Percentiles rank a stretch among this genome's conserved stretches.
Conservation (phyloP, 352 stramenopile species). For the Vaucheria bursata region DNA sequence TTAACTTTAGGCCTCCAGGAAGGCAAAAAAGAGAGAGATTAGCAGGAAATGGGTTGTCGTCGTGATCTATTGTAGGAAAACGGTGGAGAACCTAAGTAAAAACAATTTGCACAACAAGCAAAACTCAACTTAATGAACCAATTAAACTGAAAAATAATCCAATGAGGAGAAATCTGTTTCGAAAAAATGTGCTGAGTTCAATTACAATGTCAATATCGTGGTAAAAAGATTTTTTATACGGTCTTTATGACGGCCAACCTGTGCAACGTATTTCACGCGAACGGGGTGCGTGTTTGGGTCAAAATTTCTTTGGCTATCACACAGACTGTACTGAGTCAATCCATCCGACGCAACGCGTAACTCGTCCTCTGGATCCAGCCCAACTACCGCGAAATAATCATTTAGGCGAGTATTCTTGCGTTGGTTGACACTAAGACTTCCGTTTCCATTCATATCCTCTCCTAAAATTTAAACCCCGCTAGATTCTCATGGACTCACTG, state of each 20-base stretch:
- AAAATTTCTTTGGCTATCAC: background rate
- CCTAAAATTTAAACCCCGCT: too few species aligned
- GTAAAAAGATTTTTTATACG: too few species aligned
- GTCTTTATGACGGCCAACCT: too few species aligned
- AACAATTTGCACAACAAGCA: too few species aligned
- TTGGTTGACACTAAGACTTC: too few species aligned
- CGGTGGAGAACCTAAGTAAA: constrained; percentile 49
- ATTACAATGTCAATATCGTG: too few species aligned
- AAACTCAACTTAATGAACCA: too few species aligned
- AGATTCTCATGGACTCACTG: too few species aligned
- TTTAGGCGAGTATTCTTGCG: constrained; percentile 39
- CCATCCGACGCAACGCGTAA: constrained; percentile 25
- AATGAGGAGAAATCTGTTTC: too few species aligned
- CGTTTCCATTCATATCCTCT: too few species aligned
- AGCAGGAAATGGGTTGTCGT: constrained; percentile 47
- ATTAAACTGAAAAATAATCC: too few species aligned
- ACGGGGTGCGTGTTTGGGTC: constrained; percentile 10
- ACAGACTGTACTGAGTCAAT: background rate
- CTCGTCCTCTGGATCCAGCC: constrained; percentile 25
- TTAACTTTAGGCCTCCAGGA: constrained; percentile 38
- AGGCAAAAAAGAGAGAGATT: constrained; percentile 30
- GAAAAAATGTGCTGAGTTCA: too few species aligned
- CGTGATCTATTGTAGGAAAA: constrained; percentile 46
- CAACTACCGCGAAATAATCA: constrained; percentile 49
- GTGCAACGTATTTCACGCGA: constrained; percentile 16